Conservation (phyloP, 2,329 filamentous ascomycete genomes). For the Phaeophleospora eucalypticola region DNA sequence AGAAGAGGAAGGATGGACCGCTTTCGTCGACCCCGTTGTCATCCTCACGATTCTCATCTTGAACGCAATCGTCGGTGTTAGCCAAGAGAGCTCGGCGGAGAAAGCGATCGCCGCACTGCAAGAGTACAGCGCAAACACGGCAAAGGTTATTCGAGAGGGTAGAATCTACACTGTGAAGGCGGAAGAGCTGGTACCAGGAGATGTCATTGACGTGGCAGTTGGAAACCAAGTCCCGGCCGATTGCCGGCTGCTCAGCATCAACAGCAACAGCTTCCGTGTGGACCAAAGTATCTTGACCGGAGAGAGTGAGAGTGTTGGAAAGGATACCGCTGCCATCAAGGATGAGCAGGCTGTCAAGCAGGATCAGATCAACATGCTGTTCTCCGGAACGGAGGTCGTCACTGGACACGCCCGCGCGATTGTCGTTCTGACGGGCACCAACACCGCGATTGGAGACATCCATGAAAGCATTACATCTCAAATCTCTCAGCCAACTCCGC, state of each 20-base stretch:
- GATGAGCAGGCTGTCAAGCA: conserved; percentile 90
- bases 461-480: conserved; percentile 98
- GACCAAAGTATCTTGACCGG: conserved; percentile 97
- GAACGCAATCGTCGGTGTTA: conserved; percentile 95
- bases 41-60: conserved; percentile 96
- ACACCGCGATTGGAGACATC: conserved; percentile 95
- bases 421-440: conserved; percentile 82
- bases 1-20: conserved; percentile 88
- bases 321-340: conserved; percentile 65
- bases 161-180: conserved; percentile 79
- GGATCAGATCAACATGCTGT: conserved; percentile 96
- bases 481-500: conserved; percentile 92
- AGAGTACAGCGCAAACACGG: conserved; percentile 98
- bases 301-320: conserved; percentile 94
- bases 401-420: conserved; percentile 88
- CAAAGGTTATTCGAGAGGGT: conserved; percentile 85
- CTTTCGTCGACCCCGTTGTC: conserved; percentile 92
- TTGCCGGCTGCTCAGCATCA: conserved; percentile 81
- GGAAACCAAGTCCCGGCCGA: conserved; percentile 94
- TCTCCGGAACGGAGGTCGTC: conserved; percentile 96
- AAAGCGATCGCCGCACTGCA: conserved; percentile 97
- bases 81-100: conserved; percentile 96
- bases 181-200: conserved; percentile 94
- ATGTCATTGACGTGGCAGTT: conserved; percentile 81
- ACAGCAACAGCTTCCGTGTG: conserved; percentile 95